phyloP scores from a whole-genome alignment of 1,139 yeast genomes.

The Kurtzmaniella natalensis region DNA sequence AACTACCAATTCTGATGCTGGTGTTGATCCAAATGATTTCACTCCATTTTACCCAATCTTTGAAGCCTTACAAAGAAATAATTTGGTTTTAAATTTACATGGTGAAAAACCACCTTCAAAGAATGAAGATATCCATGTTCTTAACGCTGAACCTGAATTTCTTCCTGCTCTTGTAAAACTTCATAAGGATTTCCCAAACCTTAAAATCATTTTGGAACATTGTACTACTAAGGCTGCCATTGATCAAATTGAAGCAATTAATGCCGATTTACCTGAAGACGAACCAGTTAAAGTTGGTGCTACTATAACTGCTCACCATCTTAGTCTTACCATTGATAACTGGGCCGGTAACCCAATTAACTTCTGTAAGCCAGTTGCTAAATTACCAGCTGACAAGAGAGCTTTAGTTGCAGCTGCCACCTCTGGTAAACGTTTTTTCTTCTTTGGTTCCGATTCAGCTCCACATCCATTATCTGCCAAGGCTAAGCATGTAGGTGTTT shows the following conservation, averaged over 20 bases:
- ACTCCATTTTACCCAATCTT: conserved; percentile 84
- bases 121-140: conserved; percentile 64
- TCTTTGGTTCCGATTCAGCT: conserved; percentile 96
- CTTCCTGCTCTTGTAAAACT: conserved; percentile 84
- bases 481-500: conserved; percentile 74
- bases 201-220: conserved; percentile 88
- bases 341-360: conserved; percentile 98
- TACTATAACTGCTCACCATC: conserved; percentile 93
- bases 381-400: conserved; percentile 76
- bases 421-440: conserved; percentile 87
- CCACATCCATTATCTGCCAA: conserved; percentile 87
- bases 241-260: conserved; percentile 67
- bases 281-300: conserved; percentile 69
- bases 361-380: conserved; percentile 97
- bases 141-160: conserved; percentile 91
- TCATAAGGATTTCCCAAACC: conserved; percentile 77
- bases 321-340: conserved; percentile 79
- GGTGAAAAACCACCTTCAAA: conserved; percentile 86
- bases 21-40: conserved; percentile 91
- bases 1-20: conserved; percentile 90
- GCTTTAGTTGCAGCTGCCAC: conserved; percentile 86
- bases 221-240: conserved; percentile 91
- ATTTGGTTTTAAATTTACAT: conserved; percentile 78
- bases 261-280: conserved; percentile 42
- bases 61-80: conserved; percentile 76